phyloP scores from a whole-genome alignment of 495 filamentous ascomycete genomes.

The Neurospora sp. region DNA sequence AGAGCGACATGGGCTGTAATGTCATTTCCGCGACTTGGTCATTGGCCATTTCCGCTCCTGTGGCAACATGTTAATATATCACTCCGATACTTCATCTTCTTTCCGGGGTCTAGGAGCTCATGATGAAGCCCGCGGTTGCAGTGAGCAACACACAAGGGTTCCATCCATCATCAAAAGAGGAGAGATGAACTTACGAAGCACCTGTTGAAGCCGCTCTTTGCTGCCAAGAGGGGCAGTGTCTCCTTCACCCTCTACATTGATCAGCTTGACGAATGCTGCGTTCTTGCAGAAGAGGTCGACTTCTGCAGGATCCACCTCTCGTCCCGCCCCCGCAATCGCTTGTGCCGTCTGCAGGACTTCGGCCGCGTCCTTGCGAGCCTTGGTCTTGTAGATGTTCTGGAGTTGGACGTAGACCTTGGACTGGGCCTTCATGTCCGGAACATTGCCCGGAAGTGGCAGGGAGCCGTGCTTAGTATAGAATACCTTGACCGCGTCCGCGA shows the following conservation, averaged over 20 bases:
- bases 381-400: conserved; percentile 88
- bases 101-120: not conserved
- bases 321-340: conserved; percentile 36
- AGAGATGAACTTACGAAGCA: conserved; percentile 21
- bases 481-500: conserved; percentile 64
- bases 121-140: not conserved
- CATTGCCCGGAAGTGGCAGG: conserved; percentile 74
- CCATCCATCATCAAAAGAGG: not conserved
- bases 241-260: conserved; percentile 37
- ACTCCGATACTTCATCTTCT: not conserved
- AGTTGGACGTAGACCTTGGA: conserved; percentile 84
- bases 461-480: conserved; percentile 63
- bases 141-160: not conserved
- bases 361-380: conserved; percentile 68
- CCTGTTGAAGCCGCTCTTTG: conserved; percentile 18
- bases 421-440: conserved; percentile 97
- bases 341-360: conserved; percentile 68
- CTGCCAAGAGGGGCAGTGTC: conserved; percentile 4
- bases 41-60: conserved; percentile 28
- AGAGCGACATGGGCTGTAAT: conserved; percentile 48
- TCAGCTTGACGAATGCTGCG: conserved; percentile 83
- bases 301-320: conserved; percentile 57
- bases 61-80: conserved; percentile 12
- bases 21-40: conserved; percentile 33
- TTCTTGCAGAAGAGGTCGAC: conserved; percentile 95